Evolutionary conservation across 1,284 basidiomycete species (phyloP).

Genomic region (Cryptococcus wingfieldii): DNA sequence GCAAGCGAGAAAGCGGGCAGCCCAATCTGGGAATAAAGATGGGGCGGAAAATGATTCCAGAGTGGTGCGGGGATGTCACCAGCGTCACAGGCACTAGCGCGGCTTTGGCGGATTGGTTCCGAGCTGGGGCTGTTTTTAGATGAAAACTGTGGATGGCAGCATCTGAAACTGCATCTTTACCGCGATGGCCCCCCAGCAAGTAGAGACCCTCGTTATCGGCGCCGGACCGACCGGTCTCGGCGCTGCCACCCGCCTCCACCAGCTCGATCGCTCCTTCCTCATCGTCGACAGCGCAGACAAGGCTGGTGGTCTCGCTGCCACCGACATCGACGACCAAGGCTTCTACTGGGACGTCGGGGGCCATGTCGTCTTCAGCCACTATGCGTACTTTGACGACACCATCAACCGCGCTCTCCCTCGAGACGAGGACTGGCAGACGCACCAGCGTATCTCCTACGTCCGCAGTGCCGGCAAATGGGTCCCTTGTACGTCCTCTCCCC

Average conservation of each 20-base stretch:
- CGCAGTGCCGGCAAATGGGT: constrained; percentile 53
- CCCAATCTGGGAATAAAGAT: too few species aligned
- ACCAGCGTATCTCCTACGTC: constrained; percentile 56
- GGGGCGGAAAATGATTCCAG: too few species aligned
- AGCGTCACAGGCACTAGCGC: too few species aligned
- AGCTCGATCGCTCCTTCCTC: constrained; percentile 49
- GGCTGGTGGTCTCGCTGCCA: constrained; percentile 54
- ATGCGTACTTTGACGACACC: constrained; percentile 54
- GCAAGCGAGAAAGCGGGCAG: too few species aligned
- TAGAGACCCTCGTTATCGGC: constrained; percentile 47
- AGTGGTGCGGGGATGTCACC: too few species aligned
- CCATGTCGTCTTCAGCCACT: constrained; percentile 53
- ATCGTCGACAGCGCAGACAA: constrained; percentile 50
- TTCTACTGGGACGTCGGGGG: constrained; percentile 56
- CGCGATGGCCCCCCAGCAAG: constrained; percentile 4
- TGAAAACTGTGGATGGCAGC: background rate
- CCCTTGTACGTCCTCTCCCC: constrained; percentile 41
- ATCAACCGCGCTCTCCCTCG: constrained; percentile 52
- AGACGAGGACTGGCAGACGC: constrained; percentile 53
- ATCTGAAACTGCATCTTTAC: background rate
- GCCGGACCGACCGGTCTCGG: constrained; percentile 53
- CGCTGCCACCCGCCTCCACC: constrained; percentile 54
- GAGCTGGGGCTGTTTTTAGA: background rate
- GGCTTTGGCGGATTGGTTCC: background rate
- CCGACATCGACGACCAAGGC: constrained; percentile 53